Evolutionary conservation across 371 early-diverging fungal species (phyloP).

Genomic region (Syncephalastrum monosporum): DNA sequence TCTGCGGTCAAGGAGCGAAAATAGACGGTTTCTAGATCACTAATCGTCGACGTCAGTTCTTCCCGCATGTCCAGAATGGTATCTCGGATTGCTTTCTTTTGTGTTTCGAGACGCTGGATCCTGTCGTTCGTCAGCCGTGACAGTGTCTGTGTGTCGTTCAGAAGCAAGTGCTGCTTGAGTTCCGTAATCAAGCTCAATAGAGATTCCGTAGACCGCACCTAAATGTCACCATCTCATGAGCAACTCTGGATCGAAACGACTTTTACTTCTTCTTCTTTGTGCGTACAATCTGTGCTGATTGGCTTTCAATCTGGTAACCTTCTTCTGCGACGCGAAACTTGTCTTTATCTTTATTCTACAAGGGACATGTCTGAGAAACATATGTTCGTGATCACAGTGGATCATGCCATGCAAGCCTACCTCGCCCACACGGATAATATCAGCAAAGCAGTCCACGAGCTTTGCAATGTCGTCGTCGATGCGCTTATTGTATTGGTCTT

Average conservation of each 20-base stretch:
- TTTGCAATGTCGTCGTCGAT: constrained; percentile 61
- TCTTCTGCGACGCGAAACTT: constrained; percentile 73
- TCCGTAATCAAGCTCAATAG: constrained; percentile 65
- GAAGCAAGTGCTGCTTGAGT: constrained; percentile 61
- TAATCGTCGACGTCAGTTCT: constrained; percentile 35
- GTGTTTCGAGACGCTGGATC: constrained; percentile 25
- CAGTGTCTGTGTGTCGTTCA: constrained; percentile 69
- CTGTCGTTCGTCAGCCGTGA: constrained; percentile 42
- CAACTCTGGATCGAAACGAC: not conserved
- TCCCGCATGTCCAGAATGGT: constrained; percentile 26
- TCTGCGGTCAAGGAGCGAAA: constrained; percentile 36
- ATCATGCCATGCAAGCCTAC: constrained; percentile 27
- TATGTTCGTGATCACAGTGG: not conserved
- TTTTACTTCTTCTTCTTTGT: too few species aligned
- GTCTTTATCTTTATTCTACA: constrained; percentile 60
- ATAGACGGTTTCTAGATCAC: constrained; percentile 45
- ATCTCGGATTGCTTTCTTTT: constrained; percentile 33
- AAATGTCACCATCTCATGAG: not conserved
- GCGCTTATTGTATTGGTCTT: constrained; percentile 63
- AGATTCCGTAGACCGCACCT: constrained; percentile 67
- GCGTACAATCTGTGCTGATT: constrained; percentile 71
- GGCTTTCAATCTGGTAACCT: constrained; percentile 68
- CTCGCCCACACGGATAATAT: constrained; percentile 62
- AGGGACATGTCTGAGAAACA: not conserved
- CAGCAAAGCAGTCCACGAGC: constrained; percentile 62